These are phyloP conservation scores for Fusarium albidum DNA, from an alignment of 2,329 filamentous ascomycete genomes.

Conservation along the genomic window DNA sequence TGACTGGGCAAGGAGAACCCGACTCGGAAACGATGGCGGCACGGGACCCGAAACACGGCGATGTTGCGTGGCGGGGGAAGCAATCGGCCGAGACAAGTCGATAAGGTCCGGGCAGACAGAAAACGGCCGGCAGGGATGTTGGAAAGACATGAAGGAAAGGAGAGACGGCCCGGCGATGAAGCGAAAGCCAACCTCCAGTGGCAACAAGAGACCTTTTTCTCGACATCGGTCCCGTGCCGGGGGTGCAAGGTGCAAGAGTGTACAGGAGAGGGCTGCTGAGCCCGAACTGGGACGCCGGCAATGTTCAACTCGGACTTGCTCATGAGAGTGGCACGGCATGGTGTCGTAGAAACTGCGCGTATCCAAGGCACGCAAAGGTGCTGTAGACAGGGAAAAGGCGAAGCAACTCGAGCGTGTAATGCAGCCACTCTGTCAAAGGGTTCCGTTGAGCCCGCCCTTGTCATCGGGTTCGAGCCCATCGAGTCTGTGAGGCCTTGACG, in stretches of 20 bases:
- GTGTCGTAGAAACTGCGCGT: constrained; percentile 12
- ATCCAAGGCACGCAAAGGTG: constrained; percentile 1
- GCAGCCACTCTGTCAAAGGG: constrained; percentile 24
- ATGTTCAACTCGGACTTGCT: constrained; percentile 9
- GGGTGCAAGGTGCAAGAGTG: constrained; percentile 8
- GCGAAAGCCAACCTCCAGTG: constrained; percentile 11
- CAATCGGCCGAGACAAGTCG: constrained; percentile 16
- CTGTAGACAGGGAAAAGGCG: constrained; percentile 15
- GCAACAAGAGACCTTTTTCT: constrained; percentile 17
- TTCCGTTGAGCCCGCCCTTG: constrained; percentile 3
- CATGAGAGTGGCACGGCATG: constrained; percentile 13
- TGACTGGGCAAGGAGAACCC: not conserved
- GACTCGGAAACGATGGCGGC: not conserved
- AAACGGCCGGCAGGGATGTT: constrained; percentile 17
- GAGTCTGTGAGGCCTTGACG: constrained; percentile 24
- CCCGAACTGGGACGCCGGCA: constrained; percentile 12
- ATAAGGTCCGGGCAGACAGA: constrained; percentile 18
- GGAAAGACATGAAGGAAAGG: constrained; percentile 6
- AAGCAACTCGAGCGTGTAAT: constrained; percentile 20
- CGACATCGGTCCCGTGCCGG: constrained; percentile 6
- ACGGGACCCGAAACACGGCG: not conserved
- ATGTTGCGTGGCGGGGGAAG: constrained; percentile 17
- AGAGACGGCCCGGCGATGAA: not conserved
- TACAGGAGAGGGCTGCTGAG: constrained; percentile 3
- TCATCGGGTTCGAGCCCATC: constrained; percentile 21